phyloP scores from a whole-genome alignment of 768 basidiomycete species.

The Collybia nuda region DNA sequence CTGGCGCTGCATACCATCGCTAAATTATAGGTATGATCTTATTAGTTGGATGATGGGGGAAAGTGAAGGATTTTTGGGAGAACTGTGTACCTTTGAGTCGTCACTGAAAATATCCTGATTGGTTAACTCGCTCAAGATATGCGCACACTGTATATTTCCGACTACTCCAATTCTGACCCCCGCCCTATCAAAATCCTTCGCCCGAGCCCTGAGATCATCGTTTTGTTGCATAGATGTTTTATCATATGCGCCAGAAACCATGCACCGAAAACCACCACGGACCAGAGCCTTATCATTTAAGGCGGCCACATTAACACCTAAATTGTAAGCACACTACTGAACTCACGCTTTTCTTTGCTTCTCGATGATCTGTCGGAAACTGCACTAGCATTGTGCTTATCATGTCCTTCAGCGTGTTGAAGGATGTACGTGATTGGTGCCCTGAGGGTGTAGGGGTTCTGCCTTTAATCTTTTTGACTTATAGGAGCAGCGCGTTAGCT shows the following conservation, averaged over 20 bases:
- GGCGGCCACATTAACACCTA: background rate
- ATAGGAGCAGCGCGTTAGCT: background rate
- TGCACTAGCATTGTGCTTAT: background rate
- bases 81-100: too few species aligned
- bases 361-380: constrained; percentile 2
- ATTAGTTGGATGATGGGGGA: too few species aligned
- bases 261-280: constrained; percentile 9
- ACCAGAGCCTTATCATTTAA: constrained; percentile 2
- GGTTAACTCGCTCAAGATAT: constrained; percentile 13
- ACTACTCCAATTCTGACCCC: too few species aligned
- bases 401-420: background rate
- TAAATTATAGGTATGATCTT: too few species aligned
- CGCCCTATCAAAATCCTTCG: too few species aligned
- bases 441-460: background rate
- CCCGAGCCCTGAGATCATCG: too few species aligned
- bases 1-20: too few species aligned
- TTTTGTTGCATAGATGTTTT: too few species aligned
- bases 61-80: too few species aligned
- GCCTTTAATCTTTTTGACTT: constrained; percentile 8
- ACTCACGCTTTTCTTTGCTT: constrained; percentile 5
- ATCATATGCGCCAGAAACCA: constrained; percentile 8
- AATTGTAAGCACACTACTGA: background rate
- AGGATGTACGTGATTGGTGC: background rate
- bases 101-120: constrained; percentile 1
- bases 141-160: constrained; percentile 9